Percentiles rank a stretch among this genome's conserved stretches.
Evolutionary conservation across 352 stramenopile genomes (phyloP).

Genomic region (Aphanomyces stellatus): DNA sequence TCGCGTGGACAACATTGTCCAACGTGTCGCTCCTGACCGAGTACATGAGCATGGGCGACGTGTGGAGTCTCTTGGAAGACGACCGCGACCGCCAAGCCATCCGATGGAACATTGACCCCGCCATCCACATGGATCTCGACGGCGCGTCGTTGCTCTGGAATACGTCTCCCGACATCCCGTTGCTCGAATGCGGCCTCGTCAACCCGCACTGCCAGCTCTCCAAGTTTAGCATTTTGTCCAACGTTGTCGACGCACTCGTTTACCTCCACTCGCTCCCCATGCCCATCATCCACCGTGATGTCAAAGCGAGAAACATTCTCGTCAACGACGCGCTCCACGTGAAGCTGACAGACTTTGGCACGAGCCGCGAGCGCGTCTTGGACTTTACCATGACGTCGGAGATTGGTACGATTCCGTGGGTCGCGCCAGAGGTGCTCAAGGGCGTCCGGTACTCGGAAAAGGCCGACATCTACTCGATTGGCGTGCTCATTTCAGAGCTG

Average conservation of each 20-base stretch:
- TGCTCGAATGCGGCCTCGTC: not conserved
- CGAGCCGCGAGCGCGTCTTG: conserved; percentile 28
- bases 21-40: conserved; percentile 30
- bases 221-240: conserved; percentile 30
- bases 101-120: not conserved
- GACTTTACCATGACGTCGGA: conserved; percentile 34
- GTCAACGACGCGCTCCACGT: conserved; percentile 48
- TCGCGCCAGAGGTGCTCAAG: conserved; percentile 39
- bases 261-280: conserved; percentile 24
- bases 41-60: conserved; percentile 17
- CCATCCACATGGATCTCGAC: not conserved
- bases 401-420: conserved; percentile 72
- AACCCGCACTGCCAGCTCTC: not conserved
- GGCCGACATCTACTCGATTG: conserved; percentile 7
- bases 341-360: conserved; percentile 76
- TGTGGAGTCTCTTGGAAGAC: conserved; percentile 9
- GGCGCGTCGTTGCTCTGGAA: not conserved
- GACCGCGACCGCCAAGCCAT: not conserved
- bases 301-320: conserved; percentile 69
- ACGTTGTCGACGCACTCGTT: conserved; percentile 24
- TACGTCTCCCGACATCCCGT: not conserved
- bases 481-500: conserved; percentile 7
- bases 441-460: conserved; percentile 5
- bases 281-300: conserved; percentile 37
- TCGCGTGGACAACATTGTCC: conserved; percentile 37